These are phyloP conservation scores for Suhomyces kilbournensis DNA, from an alignment of 805 yeast species.

Conservation along the genomic window DNA sequence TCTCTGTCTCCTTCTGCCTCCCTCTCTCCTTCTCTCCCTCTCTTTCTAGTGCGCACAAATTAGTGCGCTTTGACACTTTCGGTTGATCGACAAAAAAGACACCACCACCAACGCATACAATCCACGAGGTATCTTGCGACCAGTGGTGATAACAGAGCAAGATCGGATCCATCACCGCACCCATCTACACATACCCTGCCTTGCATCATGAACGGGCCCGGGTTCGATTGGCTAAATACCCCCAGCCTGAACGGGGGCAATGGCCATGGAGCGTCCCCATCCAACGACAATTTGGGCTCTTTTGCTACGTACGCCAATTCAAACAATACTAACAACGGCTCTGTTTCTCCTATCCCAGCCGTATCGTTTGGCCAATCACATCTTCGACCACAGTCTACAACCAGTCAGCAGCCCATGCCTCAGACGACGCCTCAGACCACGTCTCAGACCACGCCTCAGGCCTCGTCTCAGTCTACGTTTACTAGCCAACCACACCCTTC, in stretches of 20 bases:
- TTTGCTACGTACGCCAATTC: neutral
- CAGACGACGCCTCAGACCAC: too few species aligned
- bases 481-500: neutral
- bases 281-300: neutral
- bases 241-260: slow-evolving; percentile 8
- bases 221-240: slow-evolving; percentile 54
- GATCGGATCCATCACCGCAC: neutral
- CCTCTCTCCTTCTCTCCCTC: neutral
- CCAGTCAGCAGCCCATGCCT: too few species aligned
- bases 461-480: too few species aligned
- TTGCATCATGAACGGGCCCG: slow-evolving; percentile 28
- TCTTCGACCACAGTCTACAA: neutral
- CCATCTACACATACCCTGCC: neutral
- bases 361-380: slow-evolving; percentile 40
- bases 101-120: neutral
- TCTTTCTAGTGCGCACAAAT: neutral
- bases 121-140: neutral
- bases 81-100: neutral
- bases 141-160: neutral
- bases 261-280: neutral
- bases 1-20: neutral
- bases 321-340: neutral
- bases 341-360: slow-evolving; percentile 42
- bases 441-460: too few species aligned
- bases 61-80: neutral